phyloP scores from a whole-genome alignment of 257 asterid species.

The Datura wrightii region DNA sequence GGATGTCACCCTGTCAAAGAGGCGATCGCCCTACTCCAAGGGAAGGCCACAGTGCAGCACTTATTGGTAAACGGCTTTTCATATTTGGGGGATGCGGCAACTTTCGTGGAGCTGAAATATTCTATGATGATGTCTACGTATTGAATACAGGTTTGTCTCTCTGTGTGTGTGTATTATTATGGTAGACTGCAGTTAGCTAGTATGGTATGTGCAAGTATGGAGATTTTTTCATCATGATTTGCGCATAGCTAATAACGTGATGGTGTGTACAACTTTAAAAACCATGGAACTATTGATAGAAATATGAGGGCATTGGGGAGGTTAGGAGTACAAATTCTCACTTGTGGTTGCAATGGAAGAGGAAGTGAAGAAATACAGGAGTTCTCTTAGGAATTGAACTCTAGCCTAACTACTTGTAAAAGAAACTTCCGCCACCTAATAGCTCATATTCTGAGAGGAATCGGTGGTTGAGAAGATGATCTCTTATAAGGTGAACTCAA shows the following conservation, averaged over 20 bases:
- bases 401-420: neutral
- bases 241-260: neutral
- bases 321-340: constrained; percentile 1
- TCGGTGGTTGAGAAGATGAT: neutral
- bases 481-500: neutral
- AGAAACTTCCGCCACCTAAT: neutral
- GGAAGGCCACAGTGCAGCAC: constrained; percentile 98
- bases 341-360: constrained; percentile 9
- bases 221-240: neutral
- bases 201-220: neutral
- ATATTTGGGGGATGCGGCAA: constrained; percentile 97
- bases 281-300: constrained; percentile 8
- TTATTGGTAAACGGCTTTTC: constrained; percentile 86
- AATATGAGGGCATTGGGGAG: constrained; percentile 15
- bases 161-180: neutral
- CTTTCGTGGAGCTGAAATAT: constrained; percentile 65
- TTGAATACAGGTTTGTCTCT: constrained; percentile 72
- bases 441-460: neutral
- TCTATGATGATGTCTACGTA: constrained; percentile 90
- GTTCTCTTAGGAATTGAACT: constrained; percentile 3
- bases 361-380: constrained; percentile 18
- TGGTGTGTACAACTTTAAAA: neutral
- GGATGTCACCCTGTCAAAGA: constrained; percentile 82
- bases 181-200: neutral
- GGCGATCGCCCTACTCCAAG: constrained; percentile 94